Evolutionary conservation across 495 filamentous ascomycete genomes (phyloP), one percentile per base, ranked within the genome.

Genomic region (Saxispiralis lemnorum): DNA sequence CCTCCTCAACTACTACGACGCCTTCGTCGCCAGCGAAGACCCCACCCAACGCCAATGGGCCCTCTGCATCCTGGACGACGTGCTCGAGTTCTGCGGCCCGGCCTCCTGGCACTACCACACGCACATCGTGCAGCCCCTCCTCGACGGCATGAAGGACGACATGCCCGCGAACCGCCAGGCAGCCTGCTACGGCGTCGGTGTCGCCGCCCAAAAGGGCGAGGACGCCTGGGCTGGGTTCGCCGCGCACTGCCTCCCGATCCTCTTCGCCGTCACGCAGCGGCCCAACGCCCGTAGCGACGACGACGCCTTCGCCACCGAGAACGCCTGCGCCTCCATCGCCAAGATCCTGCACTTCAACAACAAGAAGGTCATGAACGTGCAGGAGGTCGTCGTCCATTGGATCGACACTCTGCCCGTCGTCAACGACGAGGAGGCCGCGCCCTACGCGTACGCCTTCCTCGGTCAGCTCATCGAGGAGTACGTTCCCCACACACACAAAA

Each of bases 21-120:
- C 67, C 17, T 95, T 95, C 58, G 78, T 93, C 58, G 77, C 73
- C 33, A 92, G 82, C 47, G 51, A 62, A 14, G 92, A 96, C 56
- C 73, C 86, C 0, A 96, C 88, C 7, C 88, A 95, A 60, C 77
- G 92, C 7, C 92, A 99, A 58, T 99, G 92, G 92, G 89, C 85
- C 12, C 69, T 96, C 41, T 99, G 92, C 66, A 95, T 99, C 54
- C 83, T 93, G 71, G 92, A 99, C 57, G 92, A 99, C 51, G 87
- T 96, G 14, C 72, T 99, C 19, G 92, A 99, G 56, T 99, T 95
- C 66, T 96, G 88, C 54, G 83, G 85, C 5, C 70, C 73, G 0
- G 72, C 92, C 36, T 82, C 79, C 43, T 89, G 76, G 71, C 71
- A 72, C 49, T 96, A 88, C 58, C 78, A 79, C 53, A 65, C 72